Evolutionary conservation across 2,329 filamentous ascomycete genomes (phyloP), one percentile per base, ranked within the genome.

Genomic region (Camillea tinctor): DNA sequence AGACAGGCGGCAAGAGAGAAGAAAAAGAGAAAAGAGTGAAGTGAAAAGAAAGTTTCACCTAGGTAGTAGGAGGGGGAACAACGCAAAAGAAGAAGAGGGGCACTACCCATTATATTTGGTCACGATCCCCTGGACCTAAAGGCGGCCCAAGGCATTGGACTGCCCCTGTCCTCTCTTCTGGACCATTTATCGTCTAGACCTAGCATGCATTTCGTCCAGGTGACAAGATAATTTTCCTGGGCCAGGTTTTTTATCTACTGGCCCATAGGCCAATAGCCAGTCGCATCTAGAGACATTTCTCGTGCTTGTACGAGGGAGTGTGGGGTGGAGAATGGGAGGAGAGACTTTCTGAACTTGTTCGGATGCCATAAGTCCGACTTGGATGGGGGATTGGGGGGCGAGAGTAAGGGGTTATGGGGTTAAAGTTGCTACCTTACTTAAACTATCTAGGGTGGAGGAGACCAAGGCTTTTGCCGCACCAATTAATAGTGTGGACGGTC

Each of bases 11-110:
- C 23, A 52, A 11, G 23, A 44, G 30, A 55, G 52, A 21, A 50
- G 44, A 21, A 21, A 24, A 20, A 19, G 22, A 51, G n/a, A 48
- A 52, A 21, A 50, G 52, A 36, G 50, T 15, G 53, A 60, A 55
- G 57, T 58, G 52, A 49, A 54, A 53, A 60, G 59, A 60, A 40
- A 57, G 52, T 61, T 63, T 59, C 50, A 59, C 61, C 52, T 57
- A 56, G 44, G 56, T 23, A 63, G 50, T 58, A 64, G 57, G 57
- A 60, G 61, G 55, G n/a, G 57, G 36, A 44, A 54, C 57, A 55
- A 48, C 23, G 53, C 49, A 61, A 66, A 69, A 66, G 65, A 68
- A 61, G 67, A 69, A 66, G 65, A 68, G 67, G 68, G 68, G 67
- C 58, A 56, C 52, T 60, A 56, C 48, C 40, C 50, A 55, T 59